Conservation (phyloP, 768 basidiomycete genomes). For the Collybia sp. region DNA sequence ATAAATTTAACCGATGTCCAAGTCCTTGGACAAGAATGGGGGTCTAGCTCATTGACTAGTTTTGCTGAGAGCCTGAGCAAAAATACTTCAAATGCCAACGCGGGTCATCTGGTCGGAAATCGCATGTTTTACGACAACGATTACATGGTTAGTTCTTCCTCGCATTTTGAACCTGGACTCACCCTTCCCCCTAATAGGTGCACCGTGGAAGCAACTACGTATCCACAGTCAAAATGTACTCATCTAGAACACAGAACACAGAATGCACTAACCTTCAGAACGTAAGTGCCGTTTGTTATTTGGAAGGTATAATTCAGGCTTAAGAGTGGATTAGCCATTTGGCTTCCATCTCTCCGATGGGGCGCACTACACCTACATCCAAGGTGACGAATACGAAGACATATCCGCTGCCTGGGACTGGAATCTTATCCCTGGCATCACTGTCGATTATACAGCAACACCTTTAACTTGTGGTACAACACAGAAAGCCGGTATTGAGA, state of each 20-base stretch:
- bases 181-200: constrained; percentile 37
- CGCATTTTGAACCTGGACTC: background rate
- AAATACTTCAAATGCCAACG: constrained; percentile 40
- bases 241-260: constrained; percentile 51
- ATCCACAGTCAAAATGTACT: constrained; percentile 60
- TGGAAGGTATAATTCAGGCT: background rate
- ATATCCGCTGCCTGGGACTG: constrained; percentile 74
- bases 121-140: constrained; percentile 62
- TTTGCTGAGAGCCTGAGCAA: constrained; percentile 33
- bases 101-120: constrained; percentile 48
- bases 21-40: constrained; percentile 48
- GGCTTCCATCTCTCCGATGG: constrained; percentile 74
- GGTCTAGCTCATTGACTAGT: constrained; percentile 31
- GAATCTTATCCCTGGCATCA: constrained; percentile 73
- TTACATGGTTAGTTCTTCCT: constrained; percentile 46
- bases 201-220: constrained; percentile 57
- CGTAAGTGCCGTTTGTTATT: constrained; percentile 24
- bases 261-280: constrained; percentile 68
- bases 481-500: constrained; percentile 38
- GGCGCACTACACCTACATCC: constrained; percentile 55
- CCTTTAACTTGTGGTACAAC: constrained; percentile 42
- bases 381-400: constrained; percentile 69
- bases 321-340: constrained; percentile 32
- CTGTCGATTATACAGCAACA: constrained; percentile 58
- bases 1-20: constrained; percentile 49